These are phyloP conservation scores for Cercophora scortea DNA, from an alignment of 495 filamentous ascomycete genomes.

Conservation along the genomic window DNA sequence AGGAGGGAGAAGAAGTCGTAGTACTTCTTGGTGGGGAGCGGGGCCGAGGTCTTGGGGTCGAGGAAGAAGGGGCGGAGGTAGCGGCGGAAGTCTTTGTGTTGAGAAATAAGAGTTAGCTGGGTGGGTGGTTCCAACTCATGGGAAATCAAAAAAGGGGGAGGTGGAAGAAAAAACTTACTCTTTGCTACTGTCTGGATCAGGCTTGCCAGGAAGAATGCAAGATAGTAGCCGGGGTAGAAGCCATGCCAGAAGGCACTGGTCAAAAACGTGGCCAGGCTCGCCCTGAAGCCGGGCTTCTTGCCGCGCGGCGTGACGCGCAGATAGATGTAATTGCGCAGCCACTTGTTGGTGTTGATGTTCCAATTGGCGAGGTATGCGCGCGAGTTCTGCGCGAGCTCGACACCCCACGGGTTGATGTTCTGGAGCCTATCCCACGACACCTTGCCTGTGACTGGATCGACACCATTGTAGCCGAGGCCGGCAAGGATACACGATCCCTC, in stretches of 20 bases:
- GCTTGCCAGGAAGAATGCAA: slow-evolving; percentile 79
- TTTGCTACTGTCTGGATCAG: slow-evolving; percentile 92
- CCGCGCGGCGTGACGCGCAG: slow-evolving; percentile 90
- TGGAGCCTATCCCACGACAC: slow-evolving; percentile 83
- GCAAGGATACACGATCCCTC: slow-evolving; percentile 93
- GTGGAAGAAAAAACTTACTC: slow-evolving; percentile 45
- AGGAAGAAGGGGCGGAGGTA: slow-evolving; percentile 91
- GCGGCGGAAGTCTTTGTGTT: slow-evolving; percentile 70
- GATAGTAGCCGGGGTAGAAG: slow-evolving; percentile 94
- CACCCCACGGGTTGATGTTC: slow-evolving; percentile 74
- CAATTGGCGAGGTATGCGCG: slow-evolving; percentile 81
- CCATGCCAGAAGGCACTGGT: slow-evolving; percentile 98
- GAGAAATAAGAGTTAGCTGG: not conserved
- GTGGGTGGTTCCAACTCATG: not conserved
- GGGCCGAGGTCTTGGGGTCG: slow-evolving; percentile 54
- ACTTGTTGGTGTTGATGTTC: slow-evolving; percentile 98
- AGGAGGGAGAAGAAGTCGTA: slow-evolving; percentile 81
- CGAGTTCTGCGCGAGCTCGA: slow-evolving; percentile 87
- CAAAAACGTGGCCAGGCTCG: slow-evolving; percentile 86
- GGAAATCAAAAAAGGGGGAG: not conserved
- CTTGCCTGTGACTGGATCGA: slow-evolving; percentile 73
- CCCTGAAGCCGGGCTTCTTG: slow-evolving; percentile 93
- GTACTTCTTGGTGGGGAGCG: slow-evolving; percentile 65
- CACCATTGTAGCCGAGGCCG: slow-evolving; percentile 88
- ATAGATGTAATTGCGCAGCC: slow-evolving; percentile 94